Base-by-base conservation (phyloP, 1,139 yeast species). In the Zygoascus hellenicus region DNA sequence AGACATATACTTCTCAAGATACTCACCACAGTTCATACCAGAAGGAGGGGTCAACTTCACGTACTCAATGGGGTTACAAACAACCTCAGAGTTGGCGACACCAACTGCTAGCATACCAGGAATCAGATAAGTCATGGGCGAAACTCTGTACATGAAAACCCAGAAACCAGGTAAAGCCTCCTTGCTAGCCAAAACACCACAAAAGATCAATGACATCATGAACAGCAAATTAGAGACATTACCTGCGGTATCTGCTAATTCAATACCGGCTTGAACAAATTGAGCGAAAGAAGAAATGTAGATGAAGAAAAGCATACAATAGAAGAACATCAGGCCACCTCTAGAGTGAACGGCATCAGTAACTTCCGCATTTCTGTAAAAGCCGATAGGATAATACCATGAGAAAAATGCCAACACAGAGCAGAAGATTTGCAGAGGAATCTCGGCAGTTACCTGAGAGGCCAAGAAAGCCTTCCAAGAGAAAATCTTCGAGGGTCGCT, bases 361-460 rank as follows among this genome's bases (percentile, higher is more conserved):
- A 17, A 48, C 50, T 9, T 49, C 47, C n/a, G 70, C 68, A 47
- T 64, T 61, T 43, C 54, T 51, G 54, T 63, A 63, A 36, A 65
- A 55, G 1, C 94, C 95, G 53, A 85, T 78, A 5, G 96, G 94
- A 61, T 84, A 88, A 66, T 86, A 88, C 81, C 86, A 86, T 51
- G 82, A 76, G 61, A 85, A 76, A 68, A 74, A 88, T 2, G 83
- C 74, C 5, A 84, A 22, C 0, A 90, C 78, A 52, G 88, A 89
- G 48, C 76, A 71, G 3, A 81, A 51, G 14, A 80, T 57, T 59
- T 83, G 84, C 83, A 86, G 84, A 28, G 95, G 95, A 32, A 85
- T 63, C 62, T 88, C 96, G 32, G 77, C 81, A 15, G 81, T 65
- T 41, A 87, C 70, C 65, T 86, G 90, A 16, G 86, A 78, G 31